phyloP scores from a whole-genome alignment of 2,329 filamentous ascomycete genomes.

The Scortechinia acanthostroma region DNA sequence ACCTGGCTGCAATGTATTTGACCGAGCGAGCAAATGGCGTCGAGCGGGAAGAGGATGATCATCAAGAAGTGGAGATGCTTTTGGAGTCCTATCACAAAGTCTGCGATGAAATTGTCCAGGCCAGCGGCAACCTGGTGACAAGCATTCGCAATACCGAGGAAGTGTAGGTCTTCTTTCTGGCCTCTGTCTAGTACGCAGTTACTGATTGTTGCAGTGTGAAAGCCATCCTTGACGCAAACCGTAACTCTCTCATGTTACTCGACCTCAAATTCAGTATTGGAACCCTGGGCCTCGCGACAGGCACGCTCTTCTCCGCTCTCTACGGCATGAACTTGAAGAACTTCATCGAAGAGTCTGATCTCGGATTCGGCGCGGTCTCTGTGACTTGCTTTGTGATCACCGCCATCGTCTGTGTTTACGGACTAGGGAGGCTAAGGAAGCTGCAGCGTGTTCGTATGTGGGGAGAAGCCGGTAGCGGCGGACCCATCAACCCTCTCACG shows the following conservation, averaged over 20 bases:
- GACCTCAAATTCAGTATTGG: slow-evolving; percentile 64
- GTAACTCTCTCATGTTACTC: slow-evolving; percentile 65
- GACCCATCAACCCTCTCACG: not conserved
- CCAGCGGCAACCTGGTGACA: slow-evolving; percentile 64
- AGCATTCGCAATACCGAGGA: slow-evolving; percentile 73
- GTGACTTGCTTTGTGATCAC: slow-evolving; percentile 45
- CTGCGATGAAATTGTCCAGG: slow-evolving; percentile 71
- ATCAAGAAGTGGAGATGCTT: slow-evolving; percentile 71
- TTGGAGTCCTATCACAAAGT: slow-evolving; percentile 73
- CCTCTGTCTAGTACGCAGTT: not conserved
- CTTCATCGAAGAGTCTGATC: slow-evolving; percentile 62
- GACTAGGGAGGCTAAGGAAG: slow-evolving; percentile 49
- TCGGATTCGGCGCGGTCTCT: slow-evolving; percentile 52
- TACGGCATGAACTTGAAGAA: slow-evolving; percentile 72
- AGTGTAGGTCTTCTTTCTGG: slow-evolving; percentile 40
- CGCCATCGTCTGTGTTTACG: slow-evolving; percentile 46
- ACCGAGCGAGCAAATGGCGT: slow-evolving; percentile 57
- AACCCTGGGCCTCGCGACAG: slow-evolving; percentile 57
- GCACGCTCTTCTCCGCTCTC: slow-evolving; percentile 60
- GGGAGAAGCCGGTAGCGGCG: slow-evolving; percentile 37
- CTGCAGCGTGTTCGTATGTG: slow-evolving; percentile 66
- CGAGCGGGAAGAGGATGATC: slow-evolving; percentile 57
- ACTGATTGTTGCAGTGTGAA: slow-evolving; percentile 43
- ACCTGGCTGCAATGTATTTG: slow-evolving; percentile 68
- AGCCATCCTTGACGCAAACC: slow-evolving; percentile 63